Evolutionary conservation across 805 yeast species (phyloP).

Genomic region (Schwanniomyces occidentalis): DNA sequence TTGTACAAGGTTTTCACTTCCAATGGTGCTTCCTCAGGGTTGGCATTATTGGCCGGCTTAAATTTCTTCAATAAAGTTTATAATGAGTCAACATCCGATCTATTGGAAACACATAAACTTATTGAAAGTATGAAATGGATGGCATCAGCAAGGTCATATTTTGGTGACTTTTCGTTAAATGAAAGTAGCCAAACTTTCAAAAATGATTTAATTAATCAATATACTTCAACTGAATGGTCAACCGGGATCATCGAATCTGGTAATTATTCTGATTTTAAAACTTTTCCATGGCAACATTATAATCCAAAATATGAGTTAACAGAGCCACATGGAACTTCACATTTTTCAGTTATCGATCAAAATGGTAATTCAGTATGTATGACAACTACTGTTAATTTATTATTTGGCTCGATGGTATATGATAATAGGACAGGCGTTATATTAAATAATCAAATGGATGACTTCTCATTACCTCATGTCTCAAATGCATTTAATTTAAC

Average conservation of each 20-base stretch:
- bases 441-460: conserved; percentile 92
- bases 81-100: conserved; percentile 13
- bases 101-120: conserved; percentile 58
- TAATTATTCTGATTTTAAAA: conserved; percentile 54
- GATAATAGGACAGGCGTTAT: conserved; percentile 82
- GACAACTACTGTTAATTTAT: conserved; percentile 84
- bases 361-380: conserved; percentile 77
- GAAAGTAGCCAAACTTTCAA: conserved; percentile 10
- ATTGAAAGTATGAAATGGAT: conserved; percentile 94
- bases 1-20: conserved; percentile 40
- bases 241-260: conserved; percentile 36
- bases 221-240: conserved; percentile 60
- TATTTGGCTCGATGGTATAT: conserved; percentile 80
- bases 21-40: conserved; percentile 80
- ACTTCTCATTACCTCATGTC: conserved; percentile 71
- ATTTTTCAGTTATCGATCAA: conserved; percentile 75
- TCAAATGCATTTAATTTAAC: conserved; percentile 76
- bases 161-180: conserved; percentile 61
- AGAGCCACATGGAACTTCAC: conserved; percentile 91
- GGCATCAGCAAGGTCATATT: conserved; percentile 79
- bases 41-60: conserved; percentile 76
- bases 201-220: conserved; percentile 37
- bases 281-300: conserved; percentile 72
- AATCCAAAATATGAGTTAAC: conserved; percentile 74
- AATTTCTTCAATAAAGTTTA: conserved; percentile 53